phyloP scores from a whole-genome alignment of 106 monocot genomes.

The Dendrobium nobile region DNA sequence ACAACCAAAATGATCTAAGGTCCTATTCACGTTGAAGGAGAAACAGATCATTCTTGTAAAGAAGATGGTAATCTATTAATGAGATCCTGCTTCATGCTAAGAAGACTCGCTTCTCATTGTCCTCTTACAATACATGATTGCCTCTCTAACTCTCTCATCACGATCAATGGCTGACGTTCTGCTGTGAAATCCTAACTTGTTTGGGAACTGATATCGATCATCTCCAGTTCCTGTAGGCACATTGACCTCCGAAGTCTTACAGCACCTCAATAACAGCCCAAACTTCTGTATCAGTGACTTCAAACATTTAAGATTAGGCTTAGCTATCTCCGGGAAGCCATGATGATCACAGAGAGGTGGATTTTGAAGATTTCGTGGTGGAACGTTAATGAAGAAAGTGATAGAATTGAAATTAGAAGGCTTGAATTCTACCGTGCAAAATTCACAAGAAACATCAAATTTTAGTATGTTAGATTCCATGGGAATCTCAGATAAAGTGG shows the following conservation, averaged over 20 bases:
- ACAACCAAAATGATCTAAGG: too few relatives aligned
- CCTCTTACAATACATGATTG: constrained; percentile 13
- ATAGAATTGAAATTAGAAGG: neutral
- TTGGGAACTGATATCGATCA: too few relatives aligned
- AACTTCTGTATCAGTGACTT: neutral
- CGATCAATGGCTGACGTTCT: constrained; percentile 5
- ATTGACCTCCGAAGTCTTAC: too few relatives aligned
- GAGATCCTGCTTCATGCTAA: neutral
- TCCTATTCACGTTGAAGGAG: too few relatives aligned
- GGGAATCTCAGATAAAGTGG: neutral
- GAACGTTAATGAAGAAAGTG: neutral
- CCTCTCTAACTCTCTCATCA: constrained; percentile 10
- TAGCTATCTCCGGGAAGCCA: neutral
- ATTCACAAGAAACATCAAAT: neutral
- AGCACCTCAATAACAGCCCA: neutral
- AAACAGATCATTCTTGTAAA: too few relatives aligned
- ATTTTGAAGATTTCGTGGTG: neutral
- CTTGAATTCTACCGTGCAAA: too few relatives aligned
- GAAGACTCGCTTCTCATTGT: neutral
- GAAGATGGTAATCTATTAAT: neutral
- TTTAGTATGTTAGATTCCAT: neutral
- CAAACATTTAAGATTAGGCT: neutral
- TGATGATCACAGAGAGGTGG: neutral
- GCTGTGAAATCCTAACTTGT: neutral
- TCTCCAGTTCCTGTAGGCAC: neutral